Conservation (phyloP, 2,329 filamentous ascomycete species). For the Botrytis squamosa region DNA sequence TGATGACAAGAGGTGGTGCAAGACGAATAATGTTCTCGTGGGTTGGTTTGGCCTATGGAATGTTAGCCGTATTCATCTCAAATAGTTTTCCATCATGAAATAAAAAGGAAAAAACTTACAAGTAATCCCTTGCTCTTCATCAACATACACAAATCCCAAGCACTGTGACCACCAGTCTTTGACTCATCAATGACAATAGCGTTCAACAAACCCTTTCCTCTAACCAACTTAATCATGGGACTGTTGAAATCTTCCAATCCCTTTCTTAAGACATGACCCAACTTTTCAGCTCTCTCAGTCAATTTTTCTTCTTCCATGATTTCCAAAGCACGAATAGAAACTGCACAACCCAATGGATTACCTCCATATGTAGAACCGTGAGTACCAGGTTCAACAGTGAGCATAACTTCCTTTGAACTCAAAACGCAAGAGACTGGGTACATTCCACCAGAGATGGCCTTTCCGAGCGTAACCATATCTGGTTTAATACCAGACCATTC, state of each 20-base stretch:
- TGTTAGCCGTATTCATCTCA: not conserved
- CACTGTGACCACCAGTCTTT: slow-evolving; percentile 78
- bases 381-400: slow-evolving; percentile 92
- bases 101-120: slow-evolving; percentile 53
- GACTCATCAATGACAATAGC: slow-evolving; percentile 93
- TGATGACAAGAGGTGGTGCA: slow-evolving; percentile 94
- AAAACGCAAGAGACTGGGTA: slow-evolving; percentile 97
- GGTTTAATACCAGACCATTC: slow-evolving; percentile 96
- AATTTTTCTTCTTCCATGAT: slow-evolving; percentile 89
- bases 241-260: slow-evolving; percentile 73
- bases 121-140: slow-evolving; percentile 93
- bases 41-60: slow-evolving; percentile 83
- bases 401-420: slow-evolving; percentile 85
- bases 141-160: slow-evolving; percentile 95
- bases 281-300: slow-evolving; percentile 74
- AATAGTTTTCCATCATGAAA: not conserved
- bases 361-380: slow-evolving; percentile 98
- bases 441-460: slow-evolving; percentile 97
- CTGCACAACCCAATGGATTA: slow-evolving; percentile 91
- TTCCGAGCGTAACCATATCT: slow-evolving; percentile 90
- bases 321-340: slow-evolving; percentile 92
- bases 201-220: slow-evolving; percentile 92
- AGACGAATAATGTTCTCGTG: slow-evolving; percentile 98
- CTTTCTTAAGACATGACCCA: slow-evolving; percentile 81
- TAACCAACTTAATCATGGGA: slow-evolving; percentile 76